These are phyloP conservation scores for Thelonectria olida DNA, from an alignment of 2,329 filamentous ascomycete species.

Conservation along the genomic window DNA sequence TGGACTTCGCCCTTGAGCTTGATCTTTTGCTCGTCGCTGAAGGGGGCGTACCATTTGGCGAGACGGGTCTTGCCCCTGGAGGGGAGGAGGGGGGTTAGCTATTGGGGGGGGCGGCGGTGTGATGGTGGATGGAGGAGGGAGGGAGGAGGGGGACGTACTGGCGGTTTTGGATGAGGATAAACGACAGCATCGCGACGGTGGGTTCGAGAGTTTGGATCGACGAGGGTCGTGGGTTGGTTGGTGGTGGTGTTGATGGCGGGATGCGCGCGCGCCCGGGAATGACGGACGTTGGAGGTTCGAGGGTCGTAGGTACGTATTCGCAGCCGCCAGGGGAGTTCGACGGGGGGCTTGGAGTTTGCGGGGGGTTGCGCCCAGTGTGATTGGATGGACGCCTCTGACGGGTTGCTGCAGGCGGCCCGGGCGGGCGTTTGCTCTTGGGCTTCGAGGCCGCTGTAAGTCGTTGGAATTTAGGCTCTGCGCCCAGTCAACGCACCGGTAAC, in stretches of 20 bases:
- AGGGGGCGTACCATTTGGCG: conserved; percentile 98
- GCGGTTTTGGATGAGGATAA: conserved; percentile 89
- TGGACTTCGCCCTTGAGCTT: conserved; percentile 99
- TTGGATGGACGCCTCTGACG: conserved; percentile 8
- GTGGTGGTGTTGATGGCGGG: background rate
- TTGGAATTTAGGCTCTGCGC: too few species aligned
- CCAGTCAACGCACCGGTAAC: too few species aligned
- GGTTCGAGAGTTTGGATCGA: background rate
- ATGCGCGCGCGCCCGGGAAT: conserved; percentile 15
- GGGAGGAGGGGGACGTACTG: conserved; percentile 65
- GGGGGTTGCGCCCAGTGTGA: conserved; percentile 20
- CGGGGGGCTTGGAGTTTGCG: conserved; percentile 8
- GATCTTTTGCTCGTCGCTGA: conserved; percentile 98
- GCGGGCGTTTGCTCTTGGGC: background rate
- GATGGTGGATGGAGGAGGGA: background rate
- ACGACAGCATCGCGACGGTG: conserved; percentile 71
- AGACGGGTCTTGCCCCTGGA: conserved; percentile 94
- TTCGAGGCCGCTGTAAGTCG: too few species aligned
- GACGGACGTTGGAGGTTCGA: conserved; percentile 8
- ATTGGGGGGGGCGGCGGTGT: background rate
- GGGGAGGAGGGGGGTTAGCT: conserved; percentile 7
- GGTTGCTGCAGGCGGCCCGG: background rate
- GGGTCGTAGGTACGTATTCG: background rate
- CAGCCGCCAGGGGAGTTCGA: background rate
- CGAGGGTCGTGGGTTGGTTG: background rate